Conservation (phyloP, 2,329 filamentous ascomycete species). For the Fusarium pseudocircinatum region DNA sequence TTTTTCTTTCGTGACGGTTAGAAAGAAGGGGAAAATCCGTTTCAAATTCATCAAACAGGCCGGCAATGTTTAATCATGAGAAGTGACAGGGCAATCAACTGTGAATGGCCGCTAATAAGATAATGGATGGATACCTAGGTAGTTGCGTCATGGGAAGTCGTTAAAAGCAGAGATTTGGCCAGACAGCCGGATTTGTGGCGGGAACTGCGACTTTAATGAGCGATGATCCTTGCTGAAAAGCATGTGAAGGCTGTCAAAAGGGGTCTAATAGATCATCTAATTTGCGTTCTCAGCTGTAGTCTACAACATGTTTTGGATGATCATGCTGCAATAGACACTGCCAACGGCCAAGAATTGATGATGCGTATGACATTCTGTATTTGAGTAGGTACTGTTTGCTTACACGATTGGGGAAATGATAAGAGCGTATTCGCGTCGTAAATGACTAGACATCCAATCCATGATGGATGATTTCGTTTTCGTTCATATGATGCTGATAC, state of each 20-base stretch:
- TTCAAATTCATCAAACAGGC: constrained; percentile 5
- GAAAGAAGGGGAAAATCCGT: not conserved
- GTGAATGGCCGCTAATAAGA: constrained; percentile 17
- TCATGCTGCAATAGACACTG: constrained; percentile 15
- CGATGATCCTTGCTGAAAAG: constrained; percentile 36
- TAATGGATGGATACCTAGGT: no score
- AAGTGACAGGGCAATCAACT: constrained; percentile 21
- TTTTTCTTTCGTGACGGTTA: constrained; percentile 21
- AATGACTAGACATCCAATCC: not conserved
- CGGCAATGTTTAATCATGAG: not conserved
- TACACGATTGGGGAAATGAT: not conserved
- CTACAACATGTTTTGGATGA: not conserved
- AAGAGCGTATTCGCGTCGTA: not conserved
- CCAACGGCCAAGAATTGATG: constrained; percentile 12
- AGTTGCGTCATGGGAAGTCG: constrained; percentile 40
- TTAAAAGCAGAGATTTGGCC: constrained; percentile 11
- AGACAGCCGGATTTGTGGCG: constrained; percentile 37
- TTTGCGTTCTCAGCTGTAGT: not conserved
- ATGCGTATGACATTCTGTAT: not conserved
- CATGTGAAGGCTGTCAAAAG: constrained; percentile 32
- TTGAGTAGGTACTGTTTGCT: not conserved
- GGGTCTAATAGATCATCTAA: constrained; percentile 17
- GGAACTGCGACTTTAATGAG: constrained; percentile 22
- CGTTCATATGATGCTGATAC: not conserved
- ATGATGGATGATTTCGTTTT: not conserved